These are phyloP conservation scores for Pleodorina starrii DNA, from an alignment of 139 green algal genomes.

Conservation along the genomic window DNA sequence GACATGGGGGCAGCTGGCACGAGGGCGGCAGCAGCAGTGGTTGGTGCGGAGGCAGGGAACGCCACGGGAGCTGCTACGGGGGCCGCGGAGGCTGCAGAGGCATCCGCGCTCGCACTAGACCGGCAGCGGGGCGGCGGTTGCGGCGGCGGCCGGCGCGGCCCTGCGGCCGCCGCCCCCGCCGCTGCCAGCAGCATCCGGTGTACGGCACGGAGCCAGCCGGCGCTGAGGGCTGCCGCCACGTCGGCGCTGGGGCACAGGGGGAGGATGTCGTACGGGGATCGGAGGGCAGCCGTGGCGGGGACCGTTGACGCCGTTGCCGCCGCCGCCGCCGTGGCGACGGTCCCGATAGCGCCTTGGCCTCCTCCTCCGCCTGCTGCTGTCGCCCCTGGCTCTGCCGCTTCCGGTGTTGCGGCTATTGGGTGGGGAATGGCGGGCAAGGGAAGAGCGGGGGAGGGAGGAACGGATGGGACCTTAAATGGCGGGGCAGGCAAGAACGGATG, in stretches of 20 bases:
- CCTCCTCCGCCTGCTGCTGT: background rate
- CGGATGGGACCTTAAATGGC: background rate
- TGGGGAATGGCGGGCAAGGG: no score
- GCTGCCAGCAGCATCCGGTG: background rate
- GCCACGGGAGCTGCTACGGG: background rate
- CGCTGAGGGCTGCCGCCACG: background rate
- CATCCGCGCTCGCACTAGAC: background rate
- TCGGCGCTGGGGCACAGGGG: background rate
- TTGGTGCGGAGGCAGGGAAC: background rate
- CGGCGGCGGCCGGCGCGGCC: background rate
- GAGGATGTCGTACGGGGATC: no score
- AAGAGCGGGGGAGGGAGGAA: background rate
- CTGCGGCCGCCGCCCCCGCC: background rate
- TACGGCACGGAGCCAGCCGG: slow-evolving; percentile 1
- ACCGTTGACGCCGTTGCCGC: no score
- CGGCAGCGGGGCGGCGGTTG: background rate
- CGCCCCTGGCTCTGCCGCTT: background rate
- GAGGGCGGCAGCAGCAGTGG: no score
- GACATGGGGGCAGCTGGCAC: background rate
- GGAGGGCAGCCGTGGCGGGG: no score
- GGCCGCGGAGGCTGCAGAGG: background rate
- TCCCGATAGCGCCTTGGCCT: no score
- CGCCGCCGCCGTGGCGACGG: background rate
- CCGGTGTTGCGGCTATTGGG: no score
- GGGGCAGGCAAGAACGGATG: no score